Base-by-base conservation (phyloP, 202 grass and related monocot species). In the Miscanthus sacchariflorus region DNA sequence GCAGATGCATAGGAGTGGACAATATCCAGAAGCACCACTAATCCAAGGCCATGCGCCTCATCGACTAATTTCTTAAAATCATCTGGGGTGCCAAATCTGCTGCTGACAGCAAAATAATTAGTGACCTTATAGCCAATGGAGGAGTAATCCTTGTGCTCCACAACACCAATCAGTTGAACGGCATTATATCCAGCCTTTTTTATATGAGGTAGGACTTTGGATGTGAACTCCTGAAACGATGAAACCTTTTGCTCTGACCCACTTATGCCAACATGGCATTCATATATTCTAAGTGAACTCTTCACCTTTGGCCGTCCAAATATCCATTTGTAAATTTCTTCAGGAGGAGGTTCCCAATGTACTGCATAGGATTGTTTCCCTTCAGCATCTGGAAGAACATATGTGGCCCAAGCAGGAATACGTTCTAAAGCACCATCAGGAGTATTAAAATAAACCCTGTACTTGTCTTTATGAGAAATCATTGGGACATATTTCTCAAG, bases 11-110 rank as follows among this genome's bases (percentile, higher is more conserved):
- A 98, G 11, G 96, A 98, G 89, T 98, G 96, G 42, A 93, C 87
- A 89, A 98, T 87, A 91, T 98, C 96, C 87, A 98, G 84, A 86
- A 96, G 87, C 27, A 98, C 92, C 80, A 93, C 68, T 78, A 98
- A 93, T 59, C 93, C 96, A 48, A 96, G 94, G 59, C 93, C 93
- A 50, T 98, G 96, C 70, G 96, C 96, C 87, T 98, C 92, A 65
- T 98, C 96, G 2, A 98, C 96, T 87, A 98, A 90, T 71, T 90
- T 89, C 87, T 98, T 98, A 76, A 98, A 98, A 77, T 98, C 96
- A 23, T 98, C 93, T 40, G 94, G 96, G 71, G 94, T 95, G 68
- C 96, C 96, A 94, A 98, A 98, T 96, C 94, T 93, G 89, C 96
- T 98, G 82, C 96, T 98, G 48, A 92, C 94, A 83, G 96, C 94